Evolutionary conservation across 805 yeast species (phyloP).

Genomic region (Yarrowia porcina): DNA sequence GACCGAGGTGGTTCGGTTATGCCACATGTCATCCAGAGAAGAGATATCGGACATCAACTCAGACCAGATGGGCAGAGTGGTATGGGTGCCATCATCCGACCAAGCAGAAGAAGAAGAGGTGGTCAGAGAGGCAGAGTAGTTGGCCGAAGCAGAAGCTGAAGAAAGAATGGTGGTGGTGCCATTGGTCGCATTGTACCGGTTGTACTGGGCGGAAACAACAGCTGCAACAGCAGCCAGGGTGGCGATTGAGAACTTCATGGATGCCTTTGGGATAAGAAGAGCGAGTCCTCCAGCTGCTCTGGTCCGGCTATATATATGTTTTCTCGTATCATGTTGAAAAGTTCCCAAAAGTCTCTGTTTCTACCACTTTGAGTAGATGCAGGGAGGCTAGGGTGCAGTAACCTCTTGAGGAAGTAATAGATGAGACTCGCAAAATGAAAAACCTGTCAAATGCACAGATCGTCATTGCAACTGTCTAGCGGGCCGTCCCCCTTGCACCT

Average conservation of each 20-base stretch:
- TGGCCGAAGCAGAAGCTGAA: background rate
- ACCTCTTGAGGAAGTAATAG: background rate
- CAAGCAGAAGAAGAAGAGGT: background rate
- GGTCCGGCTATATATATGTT: background rate
- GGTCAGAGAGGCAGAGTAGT: slow-evolving; percentile 12
- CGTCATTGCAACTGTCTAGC: background rate
- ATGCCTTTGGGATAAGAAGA: background rate
- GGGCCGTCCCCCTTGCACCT: background rate
- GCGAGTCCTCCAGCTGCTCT: background rate
- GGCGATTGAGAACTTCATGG: slow-evolving; percentile 11
- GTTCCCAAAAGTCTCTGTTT: slow-evolving; percentile 4
- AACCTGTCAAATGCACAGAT: background rate
- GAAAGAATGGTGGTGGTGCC: slow-evolving; percentile 1
- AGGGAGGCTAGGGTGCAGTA: slow-evolving; percentile 14
- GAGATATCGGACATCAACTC: background rate
- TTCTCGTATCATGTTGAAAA: background rate
- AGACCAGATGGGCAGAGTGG: slow-evolving; percentile 12
- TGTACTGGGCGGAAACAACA: slow-evolving; percentile 7
- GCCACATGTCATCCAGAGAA: background rate
- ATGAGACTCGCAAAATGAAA: background rate
- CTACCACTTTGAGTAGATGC: background rate
- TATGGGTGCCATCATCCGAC: background rate
- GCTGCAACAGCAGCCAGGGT: slow-evolving; percentile 14
- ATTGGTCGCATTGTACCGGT: slow-evolving; percentile 3
- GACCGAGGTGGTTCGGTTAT: background rate